These are phyloP conservation scores for Candida arabinofermentans DNA, from an alignment of 805 yeast genomes.

Conservation along the genomic window DNA sequence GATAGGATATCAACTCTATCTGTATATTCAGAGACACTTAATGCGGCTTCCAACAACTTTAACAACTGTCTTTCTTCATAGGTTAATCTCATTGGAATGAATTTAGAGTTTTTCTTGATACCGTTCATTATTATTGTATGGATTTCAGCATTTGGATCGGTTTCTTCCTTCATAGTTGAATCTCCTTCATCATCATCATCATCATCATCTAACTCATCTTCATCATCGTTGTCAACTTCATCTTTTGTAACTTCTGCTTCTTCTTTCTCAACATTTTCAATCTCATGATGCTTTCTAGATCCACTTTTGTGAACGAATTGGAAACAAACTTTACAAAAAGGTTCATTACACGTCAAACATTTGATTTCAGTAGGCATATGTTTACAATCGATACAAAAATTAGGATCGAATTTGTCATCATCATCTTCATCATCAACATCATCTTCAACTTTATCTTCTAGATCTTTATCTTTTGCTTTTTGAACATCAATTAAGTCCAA, in stretches of 20 bases:
- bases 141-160: conserved; percentile 16
- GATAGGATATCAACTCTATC: conserved; percentile 71
- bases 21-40: conserved; percentile 75
- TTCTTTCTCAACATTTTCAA: conserved; percentile 20
- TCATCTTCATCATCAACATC: conserved; percentile 19
- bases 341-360: conserved; percentile 62
- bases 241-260: conserved; percentile 15
- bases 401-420: conserved; percentile 31
- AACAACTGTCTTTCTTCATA: conserved; percentile 65
- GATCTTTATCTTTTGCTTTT: conserved; percentile 3
- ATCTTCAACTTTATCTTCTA: neutral
- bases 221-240: conserved; percentile 5
- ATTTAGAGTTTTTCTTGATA: conserved; percentile 43
- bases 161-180: conserved; percentile 5
- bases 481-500: conserved; percentile 2
- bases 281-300: conserved; percentile 44
- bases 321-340: conserved; percentile 67
- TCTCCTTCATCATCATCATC: conserved; percentile 7
- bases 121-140: conserved; percentile 29
- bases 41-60: conserved; percentile 67
- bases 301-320: conserved; percentile 70
- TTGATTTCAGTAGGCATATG: conserved; percentile 67
- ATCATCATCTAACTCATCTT: conserved; percentile 16
- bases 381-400: conserved; percentile 63
- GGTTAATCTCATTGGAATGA: conserved; percentile 66